Evolutionary conservation across 75 land plant species (phyloP).

Genomic region (Selaginella tamariscina): DNA sequence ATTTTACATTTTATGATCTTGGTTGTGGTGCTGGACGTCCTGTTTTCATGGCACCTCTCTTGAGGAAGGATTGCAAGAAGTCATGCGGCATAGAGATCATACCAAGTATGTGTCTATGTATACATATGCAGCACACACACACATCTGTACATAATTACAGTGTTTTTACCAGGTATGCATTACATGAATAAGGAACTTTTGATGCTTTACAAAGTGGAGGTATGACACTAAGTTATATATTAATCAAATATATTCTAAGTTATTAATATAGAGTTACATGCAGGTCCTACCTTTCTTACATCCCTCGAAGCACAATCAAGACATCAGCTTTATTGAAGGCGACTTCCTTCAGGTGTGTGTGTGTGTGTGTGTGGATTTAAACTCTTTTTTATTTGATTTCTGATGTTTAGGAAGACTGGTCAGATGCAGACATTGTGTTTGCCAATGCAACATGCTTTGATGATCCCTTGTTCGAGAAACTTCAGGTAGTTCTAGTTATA

Average conservation of each 20-base stretch:
- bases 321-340: slow-evolving; percentile 12
- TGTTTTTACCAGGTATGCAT: slow-evolving; percentile 15
- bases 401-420: slow-evolving; percentile 15
- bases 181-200: slow-evolving; percentile 14
- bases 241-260: neutral
- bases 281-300: slow-evolving; percentile 12
- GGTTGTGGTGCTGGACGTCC: slow-evolving; percentile 17
- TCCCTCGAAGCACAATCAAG: slow-evolving; percentile 8
- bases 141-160: too few relatives aligned
- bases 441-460: slow-evolving; percentile 20
- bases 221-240: neutral
- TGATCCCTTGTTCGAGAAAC: slow-evolving; percentile 11
- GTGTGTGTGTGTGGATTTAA: too few relatives aligned
- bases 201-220: slow-evolving; percentile 16
- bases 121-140: too few relatives aligned
- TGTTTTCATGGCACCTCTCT: slow-evolving; percentile 12
- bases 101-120: slow-evolving; percentile 5
- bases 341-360: slow-evolving; percentile 16
- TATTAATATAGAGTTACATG: neutral
- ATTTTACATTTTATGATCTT: slow-evolving; percentile 15
- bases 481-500: slow-evolving; percentile 8
- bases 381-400: neutral
- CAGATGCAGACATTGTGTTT: slow-evolving; percentile 19
- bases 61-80: slow-evolving; percentile 1
- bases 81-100: slow-evolving; percentile 17